phyloP scores from a whole-genome alignment of 768 basidiomycete species.

The Ramaria sp. region DNA sequence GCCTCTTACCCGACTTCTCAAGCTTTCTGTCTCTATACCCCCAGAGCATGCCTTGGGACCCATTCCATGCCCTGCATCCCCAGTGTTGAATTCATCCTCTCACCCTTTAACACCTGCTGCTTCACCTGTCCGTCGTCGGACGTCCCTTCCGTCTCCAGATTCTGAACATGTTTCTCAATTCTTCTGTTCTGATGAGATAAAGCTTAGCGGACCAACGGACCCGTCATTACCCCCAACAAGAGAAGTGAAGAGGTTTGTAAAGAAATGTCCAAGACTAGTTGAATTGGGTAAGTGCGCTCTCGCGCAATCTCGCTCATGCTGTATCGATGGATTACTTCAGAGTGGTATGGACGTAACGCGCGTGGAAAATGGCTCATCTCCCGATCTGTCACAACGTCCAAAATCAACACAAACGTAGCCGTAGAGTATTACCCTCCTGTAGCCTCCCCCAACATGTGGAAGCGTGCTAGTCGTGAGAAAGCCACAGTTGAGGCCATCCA shows the following conservation, averaged over 20 bases:
- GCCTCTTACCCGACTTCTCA: constrained; percentile 20
- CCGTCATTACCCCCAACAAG: constrained; percentile 26
- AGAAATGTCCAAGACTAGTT: constrained; percentile 24
- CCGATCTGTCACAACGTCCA: constrained; percentile 16
- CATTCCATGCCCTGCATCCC: constrained; percentile 17
- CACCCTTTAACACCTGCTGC: constrained; percentile 21
- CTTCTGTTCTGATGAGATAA: constrained; percentile 12
- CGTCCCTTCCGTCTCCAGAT: constrained; percentile 19
- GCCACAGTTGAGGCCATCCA: constrained; percentile 12
- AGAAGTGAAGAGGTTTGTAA: constrained; percentile 28
- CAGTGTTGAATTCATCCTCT: constrained; percentile 13
- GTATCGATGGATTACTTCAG: constrained; percentile 11
- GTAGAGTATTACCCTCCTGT: constrained; percentile 22
- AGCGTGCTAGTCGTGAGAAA: constrained; percentile 10
- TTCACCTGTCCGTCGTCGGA: constrained; percentile 22
- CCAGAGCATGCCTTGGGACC: constrained; percentile 22
- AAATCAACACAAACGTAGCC: constrained; percentile 22
- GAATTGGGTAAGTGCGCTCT: constrained; percentile 18
- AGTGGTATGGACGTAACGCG: constrained; percentile 27
- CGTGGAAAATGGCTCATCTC: constrained; percentile 23
- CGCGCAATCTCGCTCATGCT: not conserved
- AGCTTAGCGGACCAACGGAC: constrained; percentile 17
- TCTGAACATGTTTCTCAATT: constrained; percentile 17
- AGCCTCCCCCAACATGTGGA: constrained; percentile 16
- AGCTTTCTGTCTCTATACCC: constrained; percentile 22